Base-by-base conservation (phyloP, 495 filamentous ascomycete genomes). In the Tuber calosporum region DNA sequence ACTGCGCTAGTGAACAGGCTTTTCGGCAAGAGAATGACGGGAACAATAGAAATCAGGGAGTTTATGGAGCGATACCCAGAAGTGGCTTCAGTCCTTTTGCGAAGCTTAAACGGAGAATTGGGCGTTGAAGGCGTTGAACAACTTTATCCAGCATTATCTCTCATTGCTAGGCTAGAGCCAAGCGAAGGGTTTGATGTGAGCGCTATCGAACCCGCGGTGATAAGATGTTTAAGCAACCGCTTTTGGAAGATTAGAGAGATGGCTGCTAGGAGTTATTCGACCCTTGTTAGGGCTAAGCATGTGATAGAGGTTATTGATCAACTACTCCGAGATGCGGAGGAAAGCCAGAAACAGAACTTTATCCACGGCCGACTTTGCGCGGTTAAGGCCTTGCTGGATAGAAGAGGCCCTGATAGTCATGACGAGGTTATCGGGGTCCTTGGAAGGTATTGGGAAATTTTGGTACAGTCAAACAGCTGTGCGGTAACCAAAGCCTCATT, bases 231-330 rank as follows among this genome's bases (percentile, higher is more conserved):
- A 40, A 87, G 86, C n/a, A 94, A 90, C 75, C 85, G 86, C 2
- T 86, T 93, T 22, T 98, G 94, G 95, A 89, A 92, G 77, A 89
- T 98, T 34, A 87, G 95, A 71, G 93, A 97, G 79, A 93, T 97
- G 75, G 92, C 94, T 20, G 93, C 94, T 7, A 87, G 91, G 58
- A 91, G 94, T 13, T 86, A 92, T 73, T 89, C 88, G 70, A 88
- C 87, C n/a, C 84, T 94, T 62, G 79, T 91, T 48, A 81, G 88
- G 5, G 81, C 84, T 22, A 73, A 82, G 8, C 82, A 87, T n/a
- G 88, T 89, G 79, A 77, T 86, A 4, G 72, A 80, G 4, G 85
- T 85, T 34, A 81, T 91, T 22, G 78, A 77, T 11, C 53, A 74
- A 4, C 83, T 94, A 15, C 71, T 93, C 9, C 74, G 79, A 17